These are phyloP conservation scores for Pleurotus citrinopileatus DNA, from an alignment of 768 basidiomycete species.

Conservation along the genomic window DNA sequence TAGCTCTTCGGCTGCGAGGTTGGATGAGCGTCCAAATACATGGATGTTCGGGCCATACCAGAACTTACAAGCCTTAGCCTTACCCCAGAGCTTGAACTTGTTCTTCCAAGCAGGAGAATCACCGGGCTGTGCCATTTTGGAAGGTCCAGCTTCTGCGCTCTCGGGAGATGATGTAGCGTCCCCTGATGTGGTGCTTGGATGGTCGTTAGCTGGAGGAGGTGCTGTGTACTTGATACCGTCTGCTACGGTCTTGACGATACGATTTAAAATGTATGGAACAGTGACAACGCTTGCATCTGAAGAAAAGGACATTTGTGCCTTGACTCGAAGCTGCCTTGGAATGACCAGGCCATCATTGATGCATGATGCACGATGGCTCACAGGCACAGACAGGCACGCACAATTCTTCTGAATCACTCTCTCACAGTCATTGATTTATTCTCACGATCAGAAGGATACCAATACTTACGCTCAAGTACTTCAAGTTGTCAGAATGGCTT, in stretches of 20 bases:
- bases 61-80: neutral
- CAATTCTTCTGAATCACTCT: too few relatives aligned
- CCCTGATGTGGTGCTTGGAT: neutral
- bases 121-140: neutral
- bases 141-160: neutral
- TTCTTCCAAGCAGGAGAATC: constrained; percentile 3
- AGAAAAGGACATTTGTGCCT: constrained; percentile 9
- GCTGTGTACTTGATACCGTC: constrained; percentile 5
- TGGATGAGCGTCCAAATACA: too few relatives aligned
- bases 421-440: too few relatives aligned
- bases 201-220: neutral
- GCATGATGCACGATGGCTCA: too few relatives aligned
- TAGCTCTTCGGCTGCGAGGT: neutral
- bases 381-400: too few relatives aligned
- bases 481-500: too few relatives aligned
- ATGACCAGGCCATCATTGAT: too few relatives aligned
- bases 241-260: neutral
- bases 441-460: too few relatives aligned
- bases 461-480: too few relatives aligned
- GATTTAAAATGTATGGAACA: constrained; percentile 7
- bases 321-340: too few relatives aligned
- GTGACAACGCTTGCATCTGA: constrained; percentile 5
- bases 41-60: too few relatives aligned
- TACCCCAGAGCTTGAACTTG: constrained; percentile 9
- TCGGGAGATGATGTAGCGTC: neutral